Conservation (phyloP, 2,329 filamentous ascomycete species). For the Penicillium sp. region DNA sequence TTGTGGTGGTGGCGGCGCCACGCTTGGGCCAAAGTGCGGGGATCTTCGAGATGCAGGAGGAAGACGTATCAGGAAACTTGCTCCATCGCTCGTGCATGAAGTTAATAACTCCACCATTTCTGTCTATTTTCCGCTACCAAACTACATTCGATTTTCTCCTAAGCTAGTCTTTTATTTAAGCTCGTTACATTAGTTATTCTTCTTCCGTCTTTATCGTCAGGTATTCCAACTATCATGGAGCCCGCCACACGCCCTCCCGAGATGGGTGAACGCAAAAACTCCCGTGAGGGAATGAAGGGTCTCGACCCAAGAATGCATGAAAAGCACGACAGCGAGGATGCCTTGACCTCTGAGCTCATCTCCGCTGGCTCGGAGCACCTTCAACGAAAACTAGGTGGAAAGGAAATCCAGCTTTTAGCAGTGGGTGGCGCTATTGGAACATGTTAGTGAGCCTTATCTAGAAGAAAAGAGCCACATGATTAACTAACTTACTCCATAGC, state of each 20-base stretch:
- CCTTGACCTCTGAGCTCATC: constrained; percentile 24
- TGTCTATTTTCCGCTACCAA: not conserved
- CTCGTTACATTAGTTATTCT: not conserved
- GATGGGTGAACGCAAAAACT: constrained; percentile 3
- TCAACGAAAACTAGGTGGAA: constrained; percentile 41
- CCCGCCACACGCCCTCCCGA: constrained; percentile 9
- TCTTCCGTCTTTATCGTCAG: not conserved
- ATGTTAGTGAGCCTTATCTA: constrained; percentile 29
- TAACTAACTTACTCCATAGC: constrained; percentile 19
- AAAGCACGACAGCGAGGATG: constrained; percentile 25
- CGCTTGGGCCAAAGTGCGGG: constrained; percentile 9
- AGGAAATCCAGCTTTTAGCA: constrained; percentile 44
- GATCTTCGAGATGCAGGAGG: not conserved
- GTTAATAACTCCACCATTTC: constrained; percentile 20
- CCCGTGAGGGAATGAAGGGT: not conserved
- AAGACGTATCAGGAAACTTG: constrained; percentile 15
- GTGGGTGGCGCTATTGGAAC: constrained; percentile 46
- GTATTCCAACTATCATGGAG: constrained; percentile 12
- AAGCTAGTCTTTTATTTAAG: not conserved
- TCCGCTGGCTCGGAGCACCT: constrained; percentile 30
- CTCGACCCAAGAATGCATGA: not conserved
- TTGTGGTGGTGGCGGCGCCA: not conserved
- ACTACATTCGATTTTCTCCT: not conserved
- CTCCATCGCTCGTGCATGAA: constrained; percentile 12
- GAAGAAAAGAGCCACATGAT: not conserved